Evolutionary conservation across 2,329 filamentous ascomycete species (phyloP), one percentile per base, ranked within the genome.

Genomic region (Nannizzia gypsea): DNA sequence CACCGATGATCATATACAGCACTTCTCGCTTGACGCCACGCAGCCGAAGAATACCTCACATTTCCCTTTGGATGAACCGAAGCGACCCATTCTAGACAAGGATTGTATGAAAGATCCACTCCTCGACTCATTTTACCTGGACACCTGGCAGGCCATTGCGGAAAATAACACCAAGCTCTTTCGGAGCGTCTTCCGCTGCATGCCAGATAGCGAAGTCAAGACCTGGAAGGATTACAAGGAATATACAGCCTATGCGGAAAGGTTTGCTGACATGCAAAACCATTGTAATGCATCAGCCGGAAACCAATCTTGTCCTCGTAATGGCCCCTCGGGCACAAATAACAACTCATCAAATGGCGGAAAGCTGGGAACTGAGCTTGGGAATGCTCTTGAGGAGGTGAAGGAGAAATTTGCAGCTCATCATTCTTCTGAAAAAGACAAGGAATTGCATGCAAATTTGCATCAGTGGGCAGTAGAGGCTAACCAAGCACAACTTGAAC

Each of bases 91-190:
- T 36, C 82, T 99, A 26, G 84, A 89, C 63, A 89, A 91, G 66
- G 88, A 97, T 70, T 97, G 92, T 74, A 99, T 99, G 90, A 83
- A 81, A 15, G 93, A 99, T 72, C 93, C 95, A 0, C 75, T 99
- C 44, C 85, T 86, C 61, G 81, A 89, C 59, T 77, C 81, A 1
- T 99, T 99, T 73, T 88, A 89, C 70, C 83, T 93, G 52, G 88
- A 95, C 63, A 85, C 89, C 1, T 99, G 95, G 95, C 85, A 87
- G 64, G 81, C 84, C 17, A 85, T 90, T 58, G 93, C 93, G 0
- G 85, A 88, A 64, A 97, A 97, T 77, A 99, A 99, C 71, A 99
- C 93, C 2, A 92, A 90, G 70, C 82, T 99, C 55, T 99, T 89
- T 76, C 87, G 93, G 34, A 84, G 88, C 63, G 92, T 99, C 6